Conservation (phyloP, 2,329 filamentous ascomycete species). For the Stenocarpella maydis region DNA sequence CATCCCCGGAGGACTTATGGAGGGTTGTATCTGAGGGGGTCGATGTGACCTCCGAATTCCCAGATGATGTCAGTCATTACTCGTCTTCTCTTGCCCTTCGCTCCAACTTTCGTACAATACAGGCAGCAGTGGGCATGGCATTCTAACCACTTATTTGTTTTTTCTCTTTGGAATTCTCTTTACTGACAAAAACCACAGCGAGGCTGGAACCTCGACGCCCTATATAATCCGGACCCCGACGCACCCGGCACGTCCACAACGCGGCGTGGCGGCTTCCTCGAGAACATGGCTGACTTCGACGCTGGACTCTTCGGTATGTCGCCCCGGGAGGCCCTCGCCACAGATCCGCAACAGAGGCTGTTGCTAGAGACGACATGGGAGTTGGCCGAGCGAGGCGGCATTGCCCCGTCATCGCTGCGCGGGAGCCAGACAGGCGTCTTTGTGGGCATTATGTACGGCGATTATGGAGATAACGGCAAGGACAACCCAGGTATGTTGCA, state of each 20-base stretch:
- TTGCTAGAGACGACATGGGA: slow-evolving; percentile 39
- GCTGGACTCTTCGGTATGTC: slow-evolving; percentile 43
- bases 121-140: too few species aligned
- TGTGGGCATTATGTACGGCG: slow-evolving; percentile 38
- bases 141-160: neutral
- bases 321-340: slow-evolving; percentile 37
- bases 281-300: slow-evolving; percentile 33
- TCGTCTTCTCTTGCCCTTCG: neutral
- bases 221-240: slow-evolving; percentile 28
- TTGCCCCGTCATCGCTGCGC: slow-evolving; percentile 34
- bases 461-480: slow-evolving; percentile 38
- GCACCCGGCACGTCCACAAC: slow-evolving; percentile 35
- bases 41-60: slow-evolving; percentile 27
- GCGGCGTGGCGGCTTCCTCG: slow-evolving; percentile 8
- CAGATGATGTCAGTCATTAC: neutral
- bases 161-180: too few species aligned
- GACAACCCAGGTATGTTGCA: neutral
- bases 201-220: neutral
- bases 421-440: slow-evolving; percentile 42
- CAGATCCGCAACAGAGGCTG: slow-evolving; percentile 34
- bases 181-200: neutral
- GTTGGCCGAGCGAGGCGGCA: slow-evolving; percentile 38
- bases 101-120: too few species aligned
- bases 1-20: slow-evolving; percentile 23
- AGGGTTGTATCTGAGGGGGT: neutral